Base-by-base conservation (phyloP, 192 early-diverging fungal species). In the Coemansia sp. region DNA sequence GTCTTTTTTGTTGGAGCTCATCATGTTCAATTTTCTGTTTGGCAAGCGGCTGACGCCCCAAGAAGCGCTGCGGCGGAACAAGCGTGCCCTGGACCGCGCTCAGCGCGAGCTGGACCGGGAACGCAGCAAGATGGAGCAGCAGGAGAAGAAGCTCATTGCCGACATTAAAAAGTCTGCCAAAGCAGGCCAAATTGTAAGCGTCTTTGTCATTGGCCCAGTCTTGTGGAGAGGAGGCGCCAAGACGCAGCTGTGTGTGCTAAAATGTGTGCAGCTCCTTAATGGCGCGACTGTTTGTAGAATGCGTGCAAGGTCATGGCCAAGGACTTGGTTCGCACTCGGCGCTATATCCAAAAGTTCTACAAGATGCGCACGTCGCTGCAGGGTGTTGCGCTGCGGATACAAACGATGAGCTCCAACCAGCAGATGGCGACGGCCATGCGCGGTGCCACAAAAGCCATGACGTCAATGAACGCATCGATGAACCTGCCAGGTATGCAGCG, bases 231-330 rank as follows among this genome's bases (percentile, higher is more conserved):
- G n/a, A n/a, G n/a, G n/a, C n/a, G n/a, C n/a, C n/a, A n/a, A n/a
- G n/a, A n/a, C n/a, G n/a, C n/a, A n/a, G n/a, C n/a, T n/a, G n/a
- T n/a, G n/a, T n/a, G n/a, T n/a, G n/a, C n/a, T n/a, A n/a, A n/a
- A n/a, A n/a, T n/a, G n/a, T n/a, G n/a, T n/a, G n/a, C n/a, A n/a
- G n/a, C n/a, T n/a, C n/a, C n/a, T n/a, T n/a, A n/a, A n/a, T n/a
- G n/a, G n/a, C n/a, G n/a, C n/a, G n/a, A n/a, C n/a, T n/a, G 17
- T 14, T 17, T 55, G 36, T 63, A 63, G 45, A 47, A 76, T 53
- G 88, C 91, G 5, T 91, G 87, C 68, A 95, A 95, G 58, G 83
- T 97, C 39, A 97, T 96, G 94, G 96, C 96, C 37, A 96, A 92
- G 77, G 94, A 99, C 74, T 70, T 99, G 41, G 96, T 99, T 13